Evolutionary conservation across 179 eudicot species (phyloP), one percentile per base, ranked within the genome.

Genomic region (Corrigiola litoralis): DNA sequence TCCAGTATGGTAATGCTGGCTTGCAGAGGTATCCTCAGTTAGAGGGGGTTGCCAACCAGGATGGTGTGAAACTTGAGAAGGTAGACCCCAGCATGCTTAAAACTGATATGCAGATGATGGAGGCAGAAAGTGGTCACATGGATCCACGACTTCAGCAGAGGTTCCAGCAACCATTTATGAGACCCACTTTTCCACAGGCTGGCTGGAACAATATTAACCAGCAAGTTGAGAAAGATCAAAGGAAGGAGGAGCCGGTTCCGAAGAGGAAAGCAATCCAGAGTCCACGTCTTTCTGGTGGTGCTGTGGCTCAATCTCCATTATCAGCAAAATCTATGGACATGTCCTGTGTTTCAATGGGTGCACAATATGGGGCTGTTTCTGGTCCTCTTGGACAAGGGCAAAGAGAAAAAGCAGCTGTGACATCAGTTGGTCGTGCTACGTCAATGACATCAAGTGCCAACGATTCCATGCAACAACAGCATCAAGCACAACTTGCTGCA

Each of bases 401-500:
- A 36, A 87, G 90, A 78, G 98, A 92, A 28, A 89, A 90, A 79
- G 65, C 87, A 29, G 91, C 77, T 29, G 79, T 75, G 64, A 67
- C 74, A 64, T 68, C 82, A 27, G 81, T 48, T 78, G 89, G 76
- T 61, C 89, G 88, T 29, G 63, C 84, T 23, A 53, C 82, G 16
- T 92, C 98, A 48, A 73, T 82, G 78, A 79, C 84, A 24, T 85
- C 90, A 17, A 79, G 80, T 76, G 87, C 80, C 76, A 86, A 81
- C 77, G 97, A 91, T 64, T 76, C 91, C 31, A 70, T 83, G 84
- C 96, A 83, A 71, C 80, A 83, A 70, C 95, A 90, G 63, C 89
- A 84, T 48, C 96, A 84, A 65, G 80, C 85, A 59, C 95, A 82
- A 58, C 62, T 73, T 58, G 73, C 74, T 68, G 79, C 78, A 18